Percentiles rank a stretch among this genome's conserved stretches.
phyloP scores from a whole-genome alignment of 352 stramenopile genomes.

The Phytophthora tentaculata region DNA sequence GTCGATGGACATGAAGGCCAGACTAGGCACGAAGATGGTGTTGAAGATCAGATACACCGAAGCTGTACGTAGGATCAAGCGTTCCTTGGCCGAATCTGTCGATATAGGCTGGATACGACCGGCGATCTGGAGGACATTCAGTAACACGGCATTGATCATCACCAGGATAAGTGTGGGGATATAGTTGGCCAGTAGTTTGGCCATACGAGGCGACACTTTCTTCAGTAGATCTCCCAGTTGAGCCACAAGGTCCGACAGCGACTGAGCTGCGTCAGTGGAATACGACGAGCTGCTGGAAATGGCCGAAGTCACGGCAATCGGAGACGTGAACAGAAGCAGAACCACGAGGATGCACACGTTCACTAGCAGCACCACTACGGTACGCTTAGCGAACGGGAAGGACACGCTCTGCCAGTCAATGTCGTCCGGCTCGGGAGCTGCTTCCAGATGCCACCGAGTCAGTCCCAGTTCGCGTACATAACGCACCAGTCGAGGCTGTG shows the following conservation, averaged over 20 bases:
- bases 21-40: slow-evolving; percentile 86
- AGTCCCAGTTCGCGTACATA: slow-evolving; percentile 83
- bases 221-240: slow-evolving; percentile 63
- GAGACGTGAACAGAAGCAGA: slow-evolving; percentile 85
- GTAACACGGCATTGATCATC: slow-evolving; percentile 85
- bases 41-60: slow-evolving; percentile 89
- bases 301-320: slow-evolving; percentile 82
- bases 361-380: slow-evolving; percentile 68
- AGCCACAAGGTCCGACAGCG: slow-evolving; percentile 72
- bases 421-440: slow-evolving; percentile 81
- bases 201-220: slow-evolving; percentile 78
- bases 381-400: slow-evolving; percentile 84
- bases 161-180: slow-evolving; percentile 87
- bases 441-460: slow-evolving; percentile 78
- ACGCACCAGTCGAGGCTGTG: slow-evolving; percentile 62
- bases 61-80: slow-evolving; percentile 80
- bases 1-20: slow-evolving; percentile 89
- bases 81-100: slow-evolving; percentile 86
- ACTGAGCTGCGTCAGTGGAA: slow-evolving; percentile 63
- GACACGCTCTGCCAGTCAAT: slow-evolving; percentile 89
- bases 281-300: slow-evolving; percentile 78
- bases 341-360: slow-evolving; percentile 81
- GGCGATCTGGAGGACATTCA: slow-evolving; percentile 86
- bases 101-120: slow-evolving; percentile 85
- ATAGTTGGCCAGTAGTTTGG: slow-evolving; percentile 80